These are phyloP conservation scores for Rhizomucor pusillus DNA, from an alignment of 371 early-diverging fungal genomes.

Conservation along the genomic window DNA sequence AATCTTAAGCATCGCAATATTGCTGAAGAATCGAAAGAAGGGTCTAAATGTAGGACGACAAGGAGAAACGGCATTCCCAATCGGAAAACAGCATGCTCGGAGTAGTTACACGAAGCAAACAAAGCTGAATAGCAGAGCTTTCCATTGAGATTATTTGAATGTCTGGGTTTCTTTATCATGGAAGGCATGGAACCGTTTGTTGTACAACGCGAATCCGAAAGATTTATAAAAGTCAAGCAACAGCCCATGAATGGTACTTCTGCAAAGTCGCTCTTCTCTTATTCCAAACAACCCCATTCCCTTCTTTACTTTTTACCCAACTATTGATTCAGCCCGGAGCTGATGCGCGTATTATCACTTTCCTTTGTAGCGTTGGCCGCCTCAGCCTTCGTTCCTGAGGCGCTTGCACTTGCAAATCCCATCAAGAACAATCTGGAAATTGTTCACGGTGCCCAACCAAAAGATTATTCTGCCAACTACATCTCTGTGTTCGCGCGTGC, in stretches of 20 bases:
- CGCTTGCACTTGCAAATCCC: constrained; percentile 2
- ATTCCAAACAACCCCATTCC: constrained; percentile 3
- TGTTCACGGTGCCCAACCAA: constrained; percentile 5
- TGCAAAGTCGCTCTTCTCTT: not conserved
- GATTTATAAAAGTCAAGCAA: constrained; percentile 9
- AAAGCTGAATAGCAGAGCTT: no score
- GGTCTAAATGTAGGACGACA: no score
- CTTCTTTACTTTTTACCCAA: not conserved
- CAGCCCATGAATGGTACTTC: not conserved
- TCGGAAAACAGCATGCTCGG: no score
- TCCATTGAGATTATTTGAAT: no score
- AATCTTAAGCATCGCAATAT: no score
- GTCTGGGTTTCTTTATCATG: not conserved
- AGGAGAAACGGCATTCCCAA: no score
- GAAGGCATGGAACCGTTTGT: constrained; percentile 6
- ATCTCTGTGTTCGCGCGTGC: constrained; percentile 25
- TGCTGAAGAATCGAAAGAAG: no score
- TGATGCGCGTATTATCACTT: not conserved
- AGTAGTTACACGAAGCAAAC: no score
- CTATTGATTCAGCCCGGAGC: not conserved
- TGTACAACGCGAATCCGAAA: constrained; percentile 2
- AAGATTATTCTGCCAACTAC: constrained; percentile 12
- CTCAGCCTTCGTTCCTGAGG: not conserved
- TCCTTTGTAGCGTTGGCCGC: no score
- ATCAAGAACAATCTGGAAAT: constrained; percentile 8